phyloP scores from a whole-genome alignment of 306 rosid genomes.

The Fagus crenata region DNA sequence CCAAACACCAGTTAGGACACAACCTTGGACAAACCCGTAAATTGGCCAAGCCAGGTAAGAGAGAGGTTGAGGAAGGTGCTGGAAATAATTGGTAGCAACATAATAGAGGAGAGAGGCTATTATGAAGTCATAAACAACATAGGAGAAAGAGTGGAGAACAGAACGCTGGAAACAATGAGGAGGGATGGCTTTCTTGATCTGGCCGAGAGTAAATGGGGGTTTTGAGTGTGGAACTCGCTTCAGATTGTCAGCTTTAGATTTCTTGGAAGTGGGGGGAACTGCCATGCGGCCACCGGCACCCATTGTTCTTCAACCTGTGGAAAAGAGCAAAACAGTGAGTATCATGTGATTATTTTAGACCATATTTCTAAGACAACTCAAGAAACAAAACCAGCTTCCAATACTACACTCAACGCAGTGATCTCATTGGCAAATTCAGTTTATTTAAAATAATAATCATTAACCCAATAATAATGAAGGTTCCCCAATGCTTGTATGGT shows the following conservation, averaged over 20 bases:
- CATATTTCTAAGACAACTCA: neutral
- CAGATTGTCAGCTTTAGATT: constrained; percentile 36
- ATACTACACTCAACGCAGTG: neutral
- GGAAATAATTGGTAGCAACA: constrained; percentile 48
- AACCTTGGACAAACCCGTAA: constrained; percentile 65
- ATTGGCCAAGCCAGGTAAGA: constrained; percentile 59
- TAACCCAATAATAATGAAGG: neutral
- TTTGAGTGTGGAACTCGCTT: constrained; percentile 60
- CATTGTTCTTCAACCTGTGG: constrained; percentile 58
- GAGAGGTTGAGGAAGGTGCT: constrained; percentile 39
- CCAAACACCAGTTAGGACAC: constrained; percentile 92
- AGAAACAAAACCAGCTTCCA: neutral
- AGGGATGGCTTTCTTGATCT: constrained; percentile 70
- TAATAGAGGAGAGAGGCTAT: constrained; percentile 42
- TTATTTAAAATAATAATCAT: neutral
- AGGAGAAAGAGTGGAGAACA: constrained; percentile 57
- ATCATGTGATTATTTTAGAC: neutral
- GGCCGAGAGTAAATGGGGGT: constrained; percentile 62
- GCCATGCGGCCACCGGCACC: constrained; percentile 94
- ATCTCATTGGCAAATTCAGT: neutral
- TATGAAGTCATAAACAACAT: constrained; percentile 51
- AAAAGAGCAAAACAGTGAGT: constrained; percentile 12
- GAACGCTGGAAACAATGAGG: constrained; percentile 80
- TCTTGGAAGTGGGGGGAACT: constrained; percentile 50
- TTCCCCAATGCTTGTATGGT: constrained; percentile 1